These are phyloP conservation scores for Secale cereale DNA, from an alignment of 176 grass and related monocot genomes.

Conservation along the genomic window DNA sequence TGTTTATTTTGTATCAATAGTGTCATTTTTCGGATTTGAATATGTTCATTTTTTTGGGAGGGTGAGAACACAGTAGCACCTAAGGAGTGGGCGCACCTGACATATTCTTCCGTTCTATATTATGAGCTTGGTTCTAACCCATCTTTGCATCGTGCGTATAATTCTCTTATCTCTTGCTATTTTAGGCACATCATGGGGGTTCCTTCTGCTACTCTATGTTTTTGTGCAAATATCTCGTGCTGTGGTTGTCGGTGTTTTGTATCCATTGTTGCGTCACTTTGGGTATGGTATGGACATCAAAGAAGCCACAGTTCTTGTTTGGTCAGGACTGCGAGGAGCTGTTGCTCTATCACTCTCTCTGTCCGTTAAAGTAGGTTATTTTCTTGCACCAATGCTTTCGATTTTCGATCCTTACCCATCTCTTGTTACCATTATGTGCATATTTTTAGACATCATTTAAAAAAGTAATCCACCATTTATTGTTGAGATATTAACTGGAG, in stretches of 20 bases:
- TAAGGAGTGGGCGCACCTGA: background rate
- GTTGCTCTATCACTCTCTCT: slow-evolving; percentile 77
- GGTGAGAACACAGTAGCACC: background rate
- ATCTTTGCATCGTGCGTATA: background rate
- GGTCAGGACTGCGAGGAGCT: slow-evolving; percentile 84
- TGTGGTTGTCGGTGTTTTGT: slow-evolving; percentile 70
- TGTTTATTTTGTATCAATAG: background rate
- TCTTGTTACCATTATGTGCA: slow-evolving; percentile 17
- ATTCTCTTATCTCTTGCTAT: slow-evolving; percentile 32
- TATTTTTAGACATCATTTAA: background rate
- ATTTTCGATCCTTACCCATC: background rate
- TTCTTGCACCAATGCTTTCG: background rate
- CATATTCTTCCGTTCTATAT: background rate
- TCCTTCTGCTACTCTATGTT: slow-evolving; percentile 80
- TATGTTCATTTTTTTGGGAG: background rate
- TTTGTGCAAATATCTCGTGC: slow-evolving; percentile 71
- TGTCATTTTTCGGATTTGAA: background rate
- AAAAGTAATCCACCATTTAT: background rate
- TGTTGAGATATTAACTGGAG: slow-evolving; percentile 22
- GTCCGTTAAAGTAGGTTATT: slow-evolving; percentile 74
- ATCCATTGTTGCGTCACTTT: slow-evolving; percentile 72
- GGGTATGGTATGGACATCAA: slow-evolving; percentile 83
- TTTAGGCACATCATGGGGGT: slow-evolving; percentile 85
- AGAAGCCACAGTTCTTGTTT: slow-evolving; percentile 80
- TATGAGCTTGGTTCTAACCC: background rate